phyloP scores from a whole-genome alignment of 139 green algal species.

The Trebouxia sp. region DNA sequence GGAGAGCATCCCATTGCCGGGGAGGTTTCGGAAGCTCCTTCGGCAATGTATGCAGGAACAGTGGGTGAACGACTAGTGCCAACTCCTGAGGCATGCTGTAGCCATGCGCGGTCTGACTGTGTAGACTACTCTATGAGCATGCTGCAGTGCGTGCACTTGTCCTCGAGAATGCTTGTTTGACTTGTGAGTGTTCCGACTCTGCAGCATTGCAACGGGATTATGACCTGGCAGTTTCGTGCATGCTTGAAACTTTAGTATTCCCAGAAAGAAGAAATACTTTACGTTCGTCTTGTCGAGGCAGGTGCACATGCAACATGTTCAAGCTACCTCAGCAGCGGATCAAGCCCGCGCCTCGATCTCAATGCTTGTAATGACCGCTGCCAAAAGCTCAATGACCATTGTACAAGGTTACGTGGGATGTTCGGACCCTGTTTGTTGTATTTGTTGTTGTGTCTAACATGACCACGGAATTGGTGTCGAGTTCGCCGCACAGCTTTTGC shows the following conservation, averaged over 20 bases:
- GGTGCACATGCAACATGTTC: too few species aligned
- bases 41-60: conserved; percentile 16
- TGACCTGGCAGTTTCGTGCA: background rate
- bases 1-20: conserved; percentile 1
- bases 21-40: background rate
- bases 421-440: too few species aligned
- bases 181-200: background rate
- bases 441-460: too few species aligned
- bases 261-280: too few species aligned
- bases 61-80: conserved; percentile 6
- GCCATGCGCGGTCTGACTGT: background rate
- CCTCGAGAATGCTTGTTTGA: background rate
- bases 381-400: too few species aligned
- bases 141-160: background rate
- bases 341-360: too few species aligned
- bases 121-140: background rate
- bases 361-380: too few species aligned
- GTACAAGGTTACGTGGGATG: too few species aligned
- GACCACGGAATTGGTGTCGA: too few species aligned
- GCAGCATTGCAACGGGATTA: background rate
- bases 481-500: too few species aligned
- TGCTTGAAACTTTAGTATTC: background rate
- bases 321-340: too few species aligned
- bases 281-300: too few species aligned
- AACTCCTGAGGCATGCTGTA: background rate